phyloP scores from a whole-genome alignment of 441 rosid genomes.

The Adansonia rubrostipa region DNA sequence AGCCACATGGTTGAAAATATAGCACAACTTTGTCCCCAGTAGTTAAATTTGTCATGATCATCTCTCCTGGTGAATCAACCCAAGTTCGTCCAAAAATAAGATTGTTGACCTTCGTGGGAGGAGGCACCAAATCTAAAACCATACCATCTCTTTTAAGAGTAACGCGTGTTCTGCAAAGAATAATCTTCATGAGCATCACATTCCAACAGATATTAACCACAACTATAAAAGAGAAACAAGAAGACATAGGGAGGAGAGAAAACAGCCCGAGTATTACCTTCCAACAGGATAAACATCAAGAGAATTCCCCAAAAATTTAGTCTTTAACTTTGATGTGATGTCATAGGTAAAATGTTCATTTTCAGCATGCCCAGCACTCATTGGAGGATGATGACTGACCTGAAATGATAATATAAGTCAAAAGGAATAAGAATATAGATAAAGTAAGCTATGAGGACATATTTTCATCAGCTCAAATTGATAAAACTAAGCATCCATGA shows the following conservation, averaged over 20 bases:
- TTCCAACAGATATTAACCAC: constrained; percentile 62
- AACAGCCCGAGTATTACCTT: constrained; percentile 50
- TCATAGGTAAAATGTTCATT: constrained; percentile 89
- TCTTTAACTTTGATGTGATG: constrained; percentile 86
- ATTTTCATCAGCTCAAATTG: not conserved
- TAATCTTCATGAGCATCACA: constrained; percentile 43
- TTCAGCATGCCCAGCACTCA: constrained; percentile 96
- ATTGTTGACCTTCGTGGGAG: constrained; percentile 69
- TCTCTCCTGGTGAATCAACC: constrained; percentile 77
- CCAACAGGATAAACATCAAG: constrained; percentile 96
- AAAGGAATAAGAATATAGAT: not conserved
- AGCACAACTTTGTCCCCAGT: constrained; percentile 75
- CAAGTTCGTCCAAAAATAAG: constrained; percentile 75
- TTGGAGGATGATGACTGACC: constrained; percentile 98
- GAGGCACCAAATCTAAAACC: constrained; percentile 70
- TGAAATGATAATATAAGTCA: constrained; percentile 34
- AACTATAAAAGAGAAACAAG: not conserved
- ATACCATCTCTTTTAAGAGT: constrained; percentile 63
- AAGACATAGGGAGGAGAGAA: not conserved
- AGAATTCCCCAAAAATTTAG: constrained; percentile 94
- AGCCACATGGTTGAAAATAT: constrained; percentile 74
- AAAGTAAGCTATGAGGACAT: not conserved
- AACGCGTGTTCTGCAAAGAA: constrained; percentile 58
- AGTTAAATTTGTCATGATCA: constrained; percentile 66
- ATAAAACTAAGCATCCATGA: not conserved